Base-by-base conservation (phyloP, 2,329 filamentous ascomycete species). In the Ceratocystis huliohia region DNA sequence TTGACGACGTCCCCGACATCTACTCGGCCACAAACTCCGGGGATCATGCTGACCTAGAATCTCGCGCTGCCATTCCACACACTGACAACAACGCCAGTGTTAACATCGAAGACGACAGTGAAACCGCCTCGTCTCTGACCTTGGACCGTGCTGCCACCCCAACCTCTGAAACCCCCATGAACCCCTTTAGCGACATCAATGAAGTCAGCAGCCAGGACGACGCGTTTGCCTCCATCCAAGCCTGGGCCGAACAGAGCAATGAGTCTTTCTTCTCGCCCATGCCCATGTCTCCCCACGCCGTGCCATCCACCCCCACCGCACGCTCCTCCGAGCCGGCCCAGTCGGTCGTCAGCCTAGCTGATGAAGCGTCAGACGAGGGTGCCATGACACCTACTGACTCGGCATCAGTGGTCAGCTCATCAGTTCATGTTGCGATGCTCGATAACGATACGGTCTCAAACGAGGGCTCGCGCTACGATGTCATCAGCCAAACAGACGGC, bases 201-300 rank as follows among this genome's bases (percentile, higher is more conserved):
- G 30, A 48, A 15, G 22, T 17, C 15, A 25, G 57, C 20, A 56
- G 25, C 66, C 74, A 73, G 22, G 72, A 76, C 15, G 78, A 81
- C 15, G 79, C 81, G 1, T 86, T 81, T 71, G 80, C 81, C 59
- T 84, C 82, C 1, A 86, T 87, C 70, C 83, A 87, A 71, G 84
- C 84, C 0, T 87, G 84, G 84, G 84, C 84, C 1, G 79, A 84
- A 70, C 75, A 78, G 67, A 81, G 80, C 3, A 76, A 76, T 71
- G 74, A 76, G 8, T 78, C 79, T 71, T 85, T 86, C 71, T 86
- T 85, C 76, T 85, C 83, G 5, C 83, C 84, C 3, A 78, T 85
- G 25, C 82, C 83, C 13, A 77, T 76, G 25, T 80, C 81, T 1
- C 81, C 80, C 1, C 41, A 41, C 28, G 37, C 25, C 22, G 53